Evolutionary conservation across 2,329 filamentous ascomycete species (phyloP).

Genomic region (Taxawa tesnikishii): DNA sequence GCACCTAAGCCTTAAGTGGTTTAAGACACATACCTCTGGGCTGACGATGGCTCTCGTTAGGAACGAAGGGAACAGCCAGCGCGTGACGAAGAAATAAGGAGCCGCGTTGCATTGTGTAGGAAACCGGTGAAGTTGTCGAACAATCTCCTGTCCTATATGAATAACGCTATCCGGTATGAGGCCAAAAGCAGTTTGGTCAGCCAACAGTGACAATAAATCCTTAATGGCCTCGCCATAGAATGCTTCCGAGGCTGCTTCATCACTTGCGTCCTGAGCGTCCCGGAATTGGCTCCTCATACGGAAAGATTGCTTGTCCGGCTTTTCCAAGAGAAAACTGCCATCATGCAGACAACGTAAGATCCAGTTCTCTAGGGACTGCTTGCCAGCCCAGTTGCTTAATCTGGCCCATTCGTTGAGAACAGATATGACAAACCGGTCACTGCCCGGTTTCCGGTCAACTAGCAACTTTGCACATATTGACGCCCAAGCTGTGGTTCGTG

Average conservation of each 20-base stretch:
- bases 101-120: conserved; percentile 58
- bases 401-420: conserved; percentile 80
- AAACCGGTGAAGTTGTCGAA: conserved; percentile 52
- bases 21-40: conserved; percentile 54
- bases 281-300: conserved; percentile 59
- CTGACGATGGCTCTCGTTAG: conserved; percentile 73
- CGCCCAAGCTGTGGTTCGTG: no score
- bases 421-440: conserved; percentile 69
- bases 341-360: conserved; percentile 91
- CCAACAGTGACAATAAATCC: conserved; percentile 73
- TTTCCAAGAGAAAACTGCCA: conserved; percentile 80
- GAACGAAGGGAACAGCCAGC: conserved; percentile 87
- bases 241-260: conserved; percentile 70
- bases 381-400: conserved; percentile 82
- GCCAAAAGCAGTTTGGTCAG: conserved; percentile 63
- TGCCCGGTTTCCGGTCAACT: conserved; percentile 59
- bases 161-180: conserved; percentile 79
- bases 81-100: conserved; percentile 71
- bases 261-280: conserved; percentile 57
- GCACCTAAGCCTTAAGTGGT: conserved; percentile 8
- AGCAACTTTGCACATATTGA: conserved; percentile 76
- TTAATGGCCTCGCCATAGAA: conserved; percentile 78
- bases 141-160: conserved; percentile 72
- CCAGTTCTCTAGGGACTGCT: conserved; percentile 82
- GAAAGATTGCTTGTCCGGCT: conserved; percentile 62